Percentiles rank a stretch among this genome's conserved stretches.
phyloP scores from a whole-genome alignment of 1,284 basidiomycete species.

The Cryptococcus jaspeensis region DNA sequence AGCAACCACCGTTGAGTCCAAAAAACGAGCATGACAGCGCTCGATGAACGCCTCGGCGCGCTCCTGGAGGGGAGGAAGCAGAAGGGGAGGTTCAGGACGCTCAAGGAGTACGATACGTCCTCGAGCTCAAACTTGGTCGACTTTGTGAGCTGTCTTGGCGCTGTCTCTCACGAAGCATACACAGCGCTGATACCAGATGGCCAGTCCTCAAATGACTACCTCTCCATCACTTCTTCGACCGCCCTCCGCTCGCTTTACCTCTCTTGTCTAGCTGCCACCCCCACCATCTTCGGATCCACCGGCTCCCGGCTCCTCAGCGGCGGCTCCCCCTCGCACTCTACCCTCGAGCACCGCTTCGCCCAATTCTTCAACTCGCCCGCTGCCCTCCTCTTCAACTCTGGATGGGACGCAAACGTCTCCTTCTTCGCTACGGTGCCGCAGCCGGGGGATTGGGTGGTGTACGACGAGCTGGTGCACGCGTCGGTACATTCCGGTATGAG shows the following conservation, averaged over 20 bases:
- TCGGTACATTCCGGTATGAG: slow-evolving; percentile 87
- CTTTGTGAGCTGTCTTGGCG: slow-evolving; percentile 34
- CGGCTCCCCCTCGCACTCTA: slow-evolving; percentile 66
- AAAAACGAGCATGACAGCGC: slow-evolving; percentile 15
- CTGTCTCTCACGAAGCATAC: not conserved
- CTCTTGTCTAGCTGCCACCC: slow-evolving; percentile 57
- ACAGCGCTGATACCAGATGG: not conserved
- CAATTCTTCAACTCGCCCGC: slow-evolving; percentile 64
- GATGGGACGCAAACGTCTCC: slow-evolving; percentile 90
- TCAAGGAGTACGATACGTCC: slow-evolving; percentile 39
- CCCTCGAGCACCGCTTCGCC: slow-evolving; percentile 67
- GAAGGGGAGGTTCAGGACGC: slow-evolving; percentile 36
- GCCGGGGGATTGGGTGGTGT: slow-evolving; percentile 71
- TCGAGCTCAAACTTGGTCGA: slow-evolving; percentile 27
- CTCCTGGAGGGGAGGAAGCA: slow-evolving; percentile 31
- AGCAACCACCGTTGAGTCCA: not conserved
- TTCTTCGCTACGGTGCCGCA: slow-evolving; percentile 84
- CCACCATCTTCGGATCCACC: slow-evolving; percentile 75
- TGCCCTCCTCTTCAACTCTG: slow-evolving; percentile 88
- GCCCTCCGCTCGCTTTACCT: slow-evolving; percentile 63
- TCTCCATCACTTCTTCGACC: slow-evolving; percentile 70
- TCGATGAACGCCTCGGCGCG: slow-evolving; percentile 28
- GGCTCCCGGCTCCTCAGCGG: slow-evolving; percentile 85
- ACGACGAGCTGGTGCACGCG: slow-evolving; percentile 89
- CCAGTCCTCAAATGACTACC: slow-evolving; percentile 74